phyloP scores from a whole-genome alignment of 495 filamentous ascomycete species.

The Penicillium parvum region DNA sequence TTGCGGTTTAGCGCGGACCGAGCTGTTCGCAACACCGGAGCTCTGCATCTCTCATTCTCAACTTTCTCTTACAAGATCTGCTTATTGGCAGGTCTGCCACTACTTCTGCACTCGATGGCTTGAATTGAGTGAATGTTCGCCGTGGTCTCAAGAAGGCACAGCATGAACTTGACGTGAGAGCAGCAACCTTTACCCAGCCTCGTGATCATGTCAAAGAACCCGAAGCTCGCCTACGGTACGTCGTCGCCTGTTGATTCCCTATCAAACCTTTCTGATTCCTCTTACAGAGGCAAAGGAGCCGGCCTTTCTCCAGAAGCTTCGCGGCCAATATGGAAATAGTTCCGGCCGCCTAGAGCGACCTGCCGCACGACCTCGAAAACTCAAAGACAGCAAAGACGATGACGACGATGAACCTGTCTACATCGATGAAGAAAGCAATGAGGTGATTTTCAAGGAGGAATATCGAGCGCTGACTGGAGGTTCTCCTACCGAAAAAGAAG shows the following conservation, averaged over 20 bases:
- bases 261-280: background rate
- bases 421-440: conserved; percentile 45
- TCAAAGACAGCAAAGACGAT: conserved; percentile 30
- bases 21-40: conserved; percentile 19
- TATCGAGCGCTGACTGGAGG: conserved; percentile 38
- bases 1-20: conserved; percentile 33
- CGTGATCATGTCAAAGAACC: conserved; percentile 41
- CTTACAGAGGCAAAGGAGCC: conserved; percentile 42
- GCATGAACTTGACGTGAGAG: conserved; percentile 18
- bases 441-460: conserved; percentile 46
- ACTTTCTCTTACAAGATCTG: background rate
- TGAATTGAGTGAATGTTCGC: background rate
- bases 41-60: conserved; percentile 1
- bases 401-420: conserved; percentile 48
- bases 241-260: background rate
- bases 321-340: conserved; percentile 36
- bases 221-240: conserved; percentile 48
- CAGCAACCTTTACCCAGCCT: conserved; percentile 5
- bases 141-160: background rate
- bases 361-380: conserved; percentile 36
- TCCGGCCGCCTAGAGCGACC: conserved; percentile 40
- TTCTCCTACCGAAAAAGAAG: conserved; percentile 15
- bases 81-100: background rate
- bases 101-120: background rate
- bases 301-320: conserved; percentile 45